Base-by-base conservation (phyloP, 495 filamentous ascomycete genomes). In the Delitschia confertaspora region DNA sequence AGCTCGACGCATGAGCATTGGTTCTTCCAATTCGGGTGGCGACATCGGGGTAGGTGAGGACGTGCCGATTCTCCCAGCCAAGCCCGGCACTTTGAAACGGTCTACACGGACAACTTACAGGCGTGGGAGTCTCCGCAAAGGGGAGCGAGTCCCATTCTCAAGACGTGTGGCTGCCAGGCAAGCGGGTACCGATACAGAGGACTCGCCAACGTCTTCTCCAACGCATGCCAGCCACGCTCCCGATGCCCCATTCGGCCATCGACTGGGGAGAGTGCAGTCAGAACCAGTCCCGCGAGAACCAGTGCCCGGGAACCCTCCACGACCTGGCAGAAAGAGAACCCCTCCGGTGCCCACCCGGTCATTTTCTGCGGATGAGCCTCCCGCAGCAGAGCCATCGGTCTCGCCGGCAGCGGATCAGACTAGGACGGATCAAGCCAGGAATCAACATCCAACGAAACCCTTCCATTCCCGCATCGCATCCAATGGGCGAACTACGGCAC, bases 41-140 rank as follows among this genome's bases (percentile, higher is more conserved):
- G 47, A 79, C 27, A 66, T 72, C 21, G 56, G 68, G 7, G 59
- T 64, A n/a, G 65, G 55, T n/a, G 83, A 87, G 26, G 93, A 96
- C 64, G 79, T 82, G 65, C 89, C 89, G 4, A 95, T 96, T 48
- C 65, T 96, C 41, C 80, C 85, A 1, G 71, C 76, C 53, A 63
- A 69, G 18, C 80, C 82, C 17, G 33, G 79, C 57, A 82, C 85
- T 13, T 71, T 99, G 38, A 75, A 87, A 49, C 74, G 91, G 41
- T 93, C 93, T 26, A 99, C 87, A 11, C 75, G 86, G 26, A 99
- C 91, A 11, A 87, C 85, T 21, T 98, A 98, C 57, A 71, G 86
- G 56, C 83, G 84, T 39, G 91, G 88, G 9, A 95, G 88, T 66
- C 61, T 87, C 37, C 78, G 78, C 46, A 87, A 82, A 58, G 82